These are phyloP conservation scores for Fulvia fulva DNA, from an alignment of 2,329 filamentous ascomycete genomes.

Conservation along the genomic window DNA sequence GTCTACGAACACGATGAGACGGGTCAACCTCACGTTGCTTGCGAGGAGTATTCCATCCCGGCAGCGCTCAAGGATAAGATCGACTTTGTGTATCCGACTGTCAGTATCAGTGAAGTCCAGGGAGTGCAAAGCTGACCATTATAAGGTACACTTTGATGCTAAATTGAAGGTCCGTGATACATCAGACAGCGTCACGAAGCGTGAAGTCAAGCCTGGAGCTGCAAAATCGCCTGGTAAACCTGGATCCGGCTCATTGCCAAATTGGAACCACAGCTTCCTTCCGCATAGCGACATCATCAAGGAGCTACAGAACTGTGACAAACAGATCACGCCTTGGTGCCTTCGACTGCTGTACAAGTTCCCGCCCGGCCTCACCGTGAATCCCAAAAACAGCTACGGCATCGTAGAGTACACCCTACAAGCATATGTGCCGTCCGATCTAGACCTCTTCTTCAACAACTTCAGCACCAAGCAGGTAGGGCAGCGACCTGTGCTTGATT, in stretches of 20 bases:
- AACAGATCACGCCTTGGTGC: conserved; percentile 56
- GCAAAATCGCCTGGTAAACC: conserved; percentile 27
- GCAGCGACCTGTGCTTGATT: conserved; percentile 30
- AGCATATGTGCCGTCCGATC: conserved; percentile 43
- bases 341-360: conserved; percentile 37
- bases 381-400: conserved; percentile 48
- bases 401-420: conserved; percentile 53
- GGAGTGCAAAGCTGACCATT: not conserved
- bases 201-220: conserved; percentile 14
- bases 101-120: not conserved
- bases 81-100: conserved; percentile 38
- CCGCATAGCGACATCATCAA: conserved; percentile 24
- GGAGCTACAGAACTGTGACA: conserved; percentile 46
- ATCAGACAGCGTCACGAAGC: conserved; percentile 13
- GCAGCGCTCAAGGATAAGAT: conserved; percentile 29
- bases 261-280: conserved; percentile 12
- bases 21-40: conserved; percentile 35
- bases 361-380: conserved; percentile 34
- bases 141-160: conserved; percentile 35
- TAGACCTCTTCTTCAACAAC: conserved; percentile 37
- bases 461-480: conserved; percentile 33
- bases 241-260: conserved; percentile 31
- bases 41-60: conserved; percentile 39
- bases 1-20: conserved; percentile 43
- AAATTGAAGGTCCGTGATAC: conserved; percentile 27